A percentile compares a stretch with the other conserved stretches of the same genome.
Conservation (phyloP, 2,329 filamentous ascomycete species). For the Fusarium caatingaense region DNA sequence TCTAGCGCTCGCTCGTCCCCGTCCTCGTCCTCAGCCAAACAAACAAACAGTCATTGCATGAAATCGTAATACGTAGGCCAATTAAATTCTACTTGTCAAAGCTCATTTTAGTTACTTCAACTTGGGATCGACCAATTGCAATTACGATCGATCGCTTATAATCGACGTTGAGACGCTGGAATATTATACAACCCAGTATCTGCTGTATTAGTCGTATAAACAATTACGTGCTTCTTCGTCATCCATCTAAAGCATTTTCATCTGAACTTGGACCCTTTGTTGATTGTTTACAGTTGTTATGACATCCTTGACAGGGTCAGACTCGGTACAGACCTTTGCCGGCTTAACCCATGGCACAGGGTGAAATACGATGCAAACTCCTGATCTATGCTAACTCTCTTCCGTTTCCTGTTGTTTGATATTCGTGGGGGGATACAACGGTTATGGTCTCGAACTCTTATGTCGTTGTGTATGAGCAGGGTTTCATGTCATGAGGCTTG, state of each 20-base stretch:
- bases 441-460: not conserved
- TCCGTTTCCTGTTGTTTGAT: not conserved
- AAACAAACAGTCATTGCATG: conserved; percentile 25
- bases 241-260: not conserved
- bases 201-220: not conserved
- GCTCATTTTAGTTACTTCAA: conserved; percentile 21
- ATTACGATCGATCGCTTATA: conserved; percentile 4
- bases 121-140: conserved; percentile 24
- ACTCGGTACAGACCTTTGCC: conserved; percentile 11
- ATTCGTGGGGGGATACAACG: not conserved
- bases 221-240: not conserved
- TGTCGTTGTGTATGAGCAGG: conserved; percentile 1
- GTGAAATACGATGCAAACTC: not conserved
- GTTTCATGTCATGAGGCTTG: conserved; percentile 5
- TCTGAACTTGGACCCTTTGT: not conserved
- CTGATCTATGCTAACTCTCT: not conserved
- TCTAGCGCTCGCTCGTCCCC: conserved; percentile 3
- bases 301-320: not conserved
- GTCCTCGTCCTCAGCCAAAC: conserved; percentile 4
- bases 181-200: not conserved
- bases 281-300: not conserved
- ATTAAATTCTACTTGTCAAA: conserved; percentile 22
- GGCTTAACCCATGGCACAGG: not conserved
- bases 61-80: conserved; percentile 14
- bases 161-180: conserved; percentile 1